Evolutionary conservation across 352 stramenopile species (phyloP).

Genomic region (Globisporangium nagaii): DNA sequence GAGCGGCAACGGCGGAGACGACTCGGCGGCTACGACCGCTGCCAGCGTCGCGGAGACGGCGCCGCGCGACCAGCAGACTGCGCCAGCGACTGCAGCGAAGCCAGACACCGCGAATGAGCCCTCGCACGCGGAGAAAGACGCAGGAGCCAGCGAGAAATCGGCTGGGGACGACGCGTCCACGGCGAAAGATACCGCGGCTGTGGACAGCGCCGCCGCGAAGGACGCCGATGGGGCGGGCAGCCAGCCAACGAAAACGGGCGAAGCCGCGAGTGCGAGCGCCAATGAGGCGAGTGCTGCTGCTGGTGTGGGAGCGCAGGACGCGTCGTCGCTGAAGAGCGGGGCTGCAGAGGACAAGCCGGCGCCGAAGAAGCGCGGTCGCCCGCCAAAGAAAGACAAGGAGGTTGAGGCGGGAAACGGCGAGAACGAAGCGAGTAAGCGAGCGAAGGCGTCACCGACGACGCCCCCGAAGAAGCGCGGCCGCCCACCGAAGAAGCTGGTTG

Average conservation of each 20-base stretch:
- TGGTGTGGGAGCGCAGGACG: neutral
- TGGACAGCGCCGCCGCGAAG: neutral
- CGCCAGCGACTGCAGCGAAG: neutral
- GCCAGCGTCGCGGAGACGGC: neutral
- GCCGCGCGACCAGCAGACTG: neutral
- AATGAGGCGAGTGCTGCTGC: neutral
- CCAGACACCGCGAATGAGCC: neutral
- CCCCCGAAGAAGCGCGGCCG: constrained; percentile 7
- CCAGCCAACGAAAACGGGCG: neutral
- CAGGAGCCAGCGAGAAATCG: neutral
- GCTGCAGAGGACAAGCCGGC: constrained; percentile 4
- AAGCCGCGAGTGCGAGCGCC: neutral
- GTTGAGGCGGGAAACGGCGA: neutral
- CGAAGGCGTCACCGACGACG: neutral
- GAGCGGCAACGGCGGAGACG: constrained; percentile 3
- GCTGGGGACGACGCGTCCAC: constrained; percentile 1
- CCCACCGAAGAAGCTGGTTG: neutral
- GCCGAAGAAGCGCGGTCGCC: constrained; percentile 27
- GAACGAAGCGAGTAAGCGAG: constrained; percentile 6
- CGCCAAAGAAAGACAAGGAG: constrained; percentile 9
- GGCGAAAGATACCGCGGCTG: constrained; percentile 3
- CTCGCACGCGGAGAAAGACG: neutral
- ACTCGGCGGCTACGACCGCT: neutral
- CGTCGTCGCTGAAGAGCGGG: neutral
- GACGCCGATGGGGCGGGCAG: too few relatives aligned